A percentile compares a stretch with the other conserved stretches of the same genome.
phyloP scores from a whole-genome alignment of 1,139 yeast genomes.

The Geotrichum phurueaensis region DNA sequence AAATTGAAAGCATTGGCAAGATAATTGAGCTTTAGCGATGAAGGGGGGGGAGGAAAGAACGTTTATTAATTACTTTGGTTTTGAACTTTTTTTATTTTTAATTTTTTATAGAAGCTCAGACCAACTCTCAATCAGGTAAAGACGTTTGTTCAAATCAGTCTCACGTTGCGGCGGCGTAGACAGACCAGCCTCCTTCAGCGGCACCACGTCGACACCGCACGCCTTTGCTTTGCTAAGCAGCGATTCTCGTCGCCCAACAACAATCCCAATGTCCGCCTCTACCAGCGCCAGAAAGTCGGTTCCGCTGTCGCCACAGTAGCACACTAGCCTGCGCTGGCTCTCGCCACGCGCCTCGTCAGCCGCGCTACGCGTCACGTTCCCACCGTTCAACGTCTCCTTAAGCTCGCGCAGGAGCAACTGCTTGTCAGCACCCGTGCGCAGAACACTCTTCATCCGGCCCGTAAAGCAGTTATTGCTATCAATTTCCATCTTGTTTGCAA shows the following conservation, averaged over 20 bases:
- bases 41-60: background rate
- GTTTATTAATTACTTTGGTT: background rate
- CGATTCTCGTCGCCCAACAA: slow-evolving; percentile 31
- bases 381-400: background rate
- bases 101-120: background rate
- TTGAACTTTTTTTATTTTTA: background rate
- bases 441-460: slow-evolving; percentile 35
- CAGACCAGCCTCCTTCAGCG: background rate
- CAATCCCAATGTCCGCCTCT: slow-evolving; percentile 46
- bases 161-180: background rate
- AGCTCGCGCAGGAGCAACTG: slow-evolving; percentile 28
- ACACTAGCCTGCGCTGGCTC: slow-evolving; percentile 21
- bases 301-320: slow-evolving; percentile 62
- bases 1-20: background rate
- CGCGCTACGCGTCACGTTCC: background rate
- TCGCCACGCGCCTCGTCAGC: slow-evolving; percentile 11
- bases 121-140: background rate
- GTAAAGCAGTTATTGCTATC: slow-evolving; percentile 36
- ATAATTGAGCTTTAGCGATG: background rate
- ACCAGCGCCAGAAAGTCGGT: slow-evolving; percentile 56
- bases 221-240: background rate
- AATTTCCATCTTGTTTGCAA: slow-evolving; percentile 47
- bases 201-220: background rate
- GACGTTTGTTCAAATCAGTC: background rate
- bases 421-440: slow-evolving; percentile 59